phyloP scores from a whole-genome alignment of 305 asterid genomes.

The Lippia alba region DNA sequence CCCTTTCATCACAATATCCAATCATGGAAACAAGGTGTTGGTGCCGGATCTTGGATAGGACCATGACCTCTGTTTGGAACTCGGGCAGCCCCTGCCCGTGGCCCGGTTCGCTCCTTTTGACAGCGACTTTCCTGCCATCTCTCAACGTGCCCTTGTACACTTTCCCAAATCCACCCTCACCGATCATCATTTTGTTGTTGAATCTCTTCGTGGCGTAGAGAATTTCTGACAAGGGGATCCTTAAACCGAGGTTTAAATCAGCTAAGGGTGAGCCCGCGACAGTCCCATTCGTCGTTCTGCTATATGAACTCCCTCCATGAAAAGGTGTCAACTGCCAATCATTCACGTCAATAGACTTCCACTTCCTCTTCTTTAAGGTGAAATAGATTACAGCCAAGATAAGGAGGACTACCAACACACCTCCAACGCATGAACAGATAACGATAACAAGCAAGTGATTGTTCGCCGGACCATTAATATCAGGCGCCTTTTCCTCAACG shows the following conservation, averaged over 20 bases:
- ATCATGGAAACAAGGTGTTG: conserved; percentile 52
- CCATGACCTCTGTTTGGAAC: conserved; percentile 47
- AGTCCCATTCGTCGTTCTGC: conserved; percentile 34
- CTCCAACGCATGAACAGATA: conserved; percentile 38
- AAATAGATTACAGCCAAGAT: conserved; percentile 12
- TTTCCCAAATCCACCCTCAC: conserved; percentile 61
- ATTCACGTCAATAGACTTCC: conserved; percentile 26
- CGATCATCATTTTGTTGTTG: conserved; percentile 37
- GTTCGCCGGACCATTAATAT: not conserved
- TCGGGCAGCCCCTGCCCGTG: conserved; percentile 48
- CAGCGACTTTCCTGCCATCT: conserved; percentile 48
- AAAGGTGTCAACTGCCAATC: conserved; percentile 33
- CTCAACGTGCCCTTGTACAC: conserved; percentile 48
- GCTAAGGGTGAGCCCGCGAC: conserved; percentile 32
- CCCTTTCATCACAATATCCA: conserved; percentile 49
- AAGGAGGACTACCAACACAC: conserved; percentile 26
- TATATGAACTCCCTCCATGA: conserved; percentile 32
- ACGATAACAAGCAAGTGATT: conserved; percentile 6
- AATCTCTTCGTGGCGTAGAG: conserved; percentile 45
- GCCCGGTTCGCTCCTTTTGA: conserved; percentile 52
- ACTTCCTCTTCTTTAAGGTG: conserved; percentile 35
- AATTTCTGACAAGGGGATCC: conserved; percentile 44
- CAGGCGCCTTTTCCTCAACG: not conserved
- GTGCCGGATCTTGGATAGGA: conserved; percentile 51
- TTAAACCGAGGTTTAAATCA: conserved; percentile 47